A percentile compares a stretch with the other conserved stretches of the same genome.
phyloP scores from a whole-genome alignment of 192 early-diverging fungal genomes.

The Oehlia diaphana region DNA sequence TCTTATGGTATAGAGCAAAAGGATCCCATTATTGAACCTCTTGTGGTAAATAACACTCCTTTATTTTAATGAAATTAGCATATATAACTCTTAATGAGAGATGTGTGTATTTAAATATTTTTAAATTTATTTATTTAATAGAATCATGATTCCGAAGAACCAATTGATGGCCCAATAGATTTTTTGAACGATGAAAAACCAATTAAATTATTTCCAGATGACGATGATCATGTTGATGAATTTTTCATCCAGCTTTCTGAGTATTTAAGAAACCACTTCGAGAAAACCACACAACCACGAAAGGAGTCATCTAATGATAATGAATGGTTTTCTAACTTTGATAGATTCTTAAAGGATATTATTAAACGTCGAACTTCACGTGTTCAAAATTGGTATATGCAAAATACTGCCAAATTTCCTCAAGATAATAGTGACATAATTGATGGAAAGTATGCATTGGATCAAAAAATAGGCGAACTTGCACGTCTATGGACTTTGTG shows the following conservation, averaged over 20 bases:
- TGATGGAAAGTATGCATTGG: not conserved
- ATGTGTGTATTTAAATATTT: not conserved
- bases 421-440: conserved; percentile 18
- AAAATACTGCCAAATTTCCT: conserved; percentile 9
- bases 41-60: not conserved
- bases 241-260: conserved; percentile 4
- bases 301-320: not conserved
- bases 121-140: not conserved
- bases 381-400: conserved; percentile 20
- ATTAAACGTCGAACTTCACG: conserved; percentile 6
- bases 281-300: conserved; percentile 10
- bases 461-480: conserved; percentile 22
- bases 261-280: conserved; percentile 7
- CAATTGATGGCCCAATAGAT: not conserved
- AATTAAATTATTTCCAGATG: not conserved
- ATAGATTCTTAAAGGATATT: conserved; percentile 23
- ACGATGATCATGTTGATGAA: not conserved
- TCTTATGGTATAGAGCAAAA: conserved; percentile 22
- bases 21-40: not conserved
- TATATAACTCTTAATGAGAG: no score
- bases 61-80: not conserved
- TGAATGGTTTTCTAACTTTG: conserved; percentile 8
- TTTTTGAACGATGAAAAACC: not conserved
- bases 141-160: not conserved
- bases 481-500: conserved; percentile 12